Evolutionary conservation across 257 asterid genomes (phyloP), one percentile per base, ranked within the genome.

Genomic region (Solanum ossicruentum): DNA sequence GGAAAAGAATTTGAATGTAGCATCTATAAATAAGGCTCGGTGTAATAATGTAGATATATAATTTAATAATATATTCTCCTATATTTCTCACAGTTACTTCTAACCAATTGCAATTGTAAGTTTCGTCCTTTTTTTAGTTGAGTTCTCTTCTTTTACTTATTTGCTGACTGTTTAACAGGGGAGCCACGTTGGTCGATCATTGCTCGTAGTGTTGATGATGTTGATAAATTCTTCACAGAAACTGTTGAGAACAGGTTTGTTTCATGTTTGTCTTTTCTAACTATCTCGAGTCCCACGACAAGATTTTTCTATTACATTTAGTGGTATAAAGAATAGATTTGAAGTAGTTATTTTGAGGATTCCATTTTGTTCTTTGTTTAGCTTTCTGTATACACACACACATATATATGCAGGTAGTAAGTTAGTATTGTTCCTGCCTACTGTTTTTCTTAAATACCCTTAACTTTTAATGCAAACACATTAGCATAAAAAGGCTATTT

Each of bases 151-250:
- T 11, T 63, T 41, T 66, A 18, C 60, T 83, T 63, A 51, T 88
- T 58, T 41, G 49, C 80, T 23, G 58, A 21, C 26, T 61, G 52
- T 65, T 80, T 72, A 83, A 63, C 88, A 95, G 98, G 97, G 84
- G 98, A 92, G 86, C 95, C 95, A 36, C 88, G 96, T 84, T 92
- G 98, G 94, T 96, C 99, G 28, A 86, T 92, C 84, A 85, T 93
- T 86, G 95, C 88, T 91, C 96, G 85, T 82, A 92, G 88, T 85
- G 91, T 91, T 86, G 98, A 94, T 52, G 94, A 92, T 10, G 90
- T 95, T 77, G 98, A 93, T 85, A 95, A 88, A 81, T 96, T 92
- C 89, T 94, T 96, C 89, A 95, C 92, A 88, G 95, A 92, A 86
- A 93, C 94, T 67, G 89, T 92, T 18, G 98, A 96, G 85, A 96